phyloP scores from a whole-genome alignment of 192 early-diverging fungal genomes.

The Coemansia interrupta region DNA sequence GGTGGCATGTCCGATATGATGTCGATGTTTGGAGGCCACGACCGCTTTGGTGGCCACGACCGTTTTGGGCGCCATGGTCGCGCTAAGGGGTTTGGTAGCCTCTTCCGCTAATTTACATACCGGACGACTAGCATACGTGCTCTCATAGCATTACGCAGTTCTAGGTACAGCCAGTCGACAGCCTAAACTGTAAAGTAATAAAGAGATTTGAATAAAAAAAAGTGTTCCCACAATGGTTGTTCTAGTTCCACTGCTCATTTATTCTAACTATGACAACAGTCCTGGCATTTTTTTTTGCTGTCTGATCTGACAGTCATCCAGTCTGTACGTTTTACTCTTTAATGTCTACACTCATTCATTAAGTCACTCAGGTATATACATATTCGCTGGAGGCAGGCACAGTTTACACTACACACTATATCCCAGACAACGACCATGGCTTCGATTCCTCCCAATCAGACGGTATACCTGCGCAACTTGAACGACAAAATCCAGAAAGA shows the following conservation, averaged over 20 bases:
- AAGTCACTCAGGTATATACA: background rate
- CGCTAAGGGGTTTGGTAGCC: slow-evolving; percentile 23
- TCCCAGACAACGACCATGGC: slow-evolving; percentile 23
- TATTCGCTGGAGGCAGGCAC: background rate
- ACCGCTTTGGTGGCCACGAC: slow-evolving; percentile 6
- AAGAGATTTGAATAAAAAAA: too few species aligned
- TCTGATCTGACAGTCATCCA: too few species aligned
- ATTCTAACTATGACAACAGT: too few species aligned
- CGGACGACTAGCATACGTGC: too few species aligned
- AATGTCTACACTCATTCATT: too few species aligned
- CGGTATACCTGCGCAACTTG: slow-evolving; percentile 80
- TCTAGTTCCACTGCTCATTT: too few species aligned
- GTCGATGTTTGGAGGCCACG: slow-evolving; percentile 18
- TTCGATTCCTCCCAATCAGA: slow-evolving; percentile 59
- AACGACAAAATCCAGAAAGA: slow-evolving; percentile 75
- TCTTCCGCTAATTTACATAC: slow-evolving; percentile 14
- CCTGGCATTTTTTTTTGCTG: too few species aligned
- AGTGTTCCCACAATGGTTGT: too few species aligned
- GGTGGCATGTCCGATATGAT: slow-evolving; percentile 44
- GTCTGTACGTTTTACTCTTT: too few species aligned
- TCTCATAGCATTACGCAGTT: too few species aligned
- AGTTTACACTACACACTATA: background rate
- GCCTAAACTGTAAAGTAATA: too few species aligned
- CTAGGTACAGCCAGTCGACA: too few species aligned
- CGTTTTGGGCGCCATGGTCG: slow-evolving; percentile 14